Conservation (phyloP, 2,329 filamentous ascomycete species). For the Cordyceps sp. region DNA sequence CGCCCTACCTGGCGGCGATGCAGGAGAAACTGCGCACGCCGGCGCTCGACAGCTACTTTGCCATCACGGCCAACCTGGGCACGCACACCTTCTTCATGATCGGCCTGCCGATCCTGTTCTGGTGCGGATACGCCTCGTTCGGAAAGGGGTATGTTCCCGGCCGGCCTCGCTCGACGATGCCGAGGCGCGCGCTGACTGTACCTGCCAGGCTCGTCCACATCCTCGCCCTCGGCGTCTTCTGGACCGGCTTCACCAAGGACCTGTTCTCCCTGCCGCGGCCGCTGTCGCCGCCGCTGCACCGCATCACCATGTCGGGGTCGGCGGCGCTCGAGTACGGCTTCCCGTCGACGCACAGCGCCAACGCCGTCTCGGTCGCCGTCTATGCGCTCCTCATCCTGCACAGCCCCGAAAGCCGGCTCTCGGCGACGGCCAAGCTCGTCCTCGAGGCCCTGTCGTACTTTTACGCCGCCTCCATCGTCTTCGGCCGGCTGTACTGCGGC, state of each 20-base stretch:
- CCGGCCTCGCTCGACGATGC: background rate
- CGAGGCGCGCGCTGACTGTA: background rate
- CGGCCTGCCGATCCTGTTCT: constrained; percentile 84
- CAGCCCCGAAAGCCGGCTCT: constrained; percentile 44
- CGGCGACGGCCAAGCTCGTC: constrained; percentile 37
- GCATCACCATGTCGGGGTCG: constrained; percentile 95
- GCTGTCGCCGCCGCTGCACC: constrained; percentile 75
- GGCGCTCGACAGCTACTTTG: constrained; percentile 88
- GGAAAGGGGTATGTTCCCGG: constrained; percentile 59
- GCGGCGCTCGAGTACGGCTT: constrained; percentile 94
- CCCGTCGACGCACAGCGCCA: constrained; percentile 91
- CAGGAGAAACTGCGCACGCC: constrained; percentile 70
- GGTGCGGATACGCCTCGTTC: constrained; percentile 76
- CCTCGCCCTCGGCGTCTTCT: constrained; percentile 63
- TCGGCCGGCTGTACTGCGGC: constrained; percentile 88
- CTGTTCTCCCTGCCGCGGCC: constrained; percentile 83
- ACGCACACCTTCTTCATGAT: constrained; percentile 99
- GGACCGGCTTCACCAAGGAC: constrained; percentile 89
- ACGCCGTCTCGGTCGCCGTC: constrained; percentile 84
- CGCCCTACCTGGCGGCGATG: constrained; percentile 76
- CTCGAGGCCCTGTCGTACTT: constrained; percentile 61
- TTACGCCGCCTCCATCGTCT: constrained; percentile 76
- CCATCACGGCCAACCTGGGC: constrained; percentile 86
- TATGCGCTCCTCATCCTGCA: constrained; percentile 62
- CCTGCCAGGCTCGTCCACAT: constrained; percentile 49